phyloP scores from a whole-genome alignment of 2,329 filamentous ascomycete genomes.

The Colletotrichum tanaceti region DNA sequence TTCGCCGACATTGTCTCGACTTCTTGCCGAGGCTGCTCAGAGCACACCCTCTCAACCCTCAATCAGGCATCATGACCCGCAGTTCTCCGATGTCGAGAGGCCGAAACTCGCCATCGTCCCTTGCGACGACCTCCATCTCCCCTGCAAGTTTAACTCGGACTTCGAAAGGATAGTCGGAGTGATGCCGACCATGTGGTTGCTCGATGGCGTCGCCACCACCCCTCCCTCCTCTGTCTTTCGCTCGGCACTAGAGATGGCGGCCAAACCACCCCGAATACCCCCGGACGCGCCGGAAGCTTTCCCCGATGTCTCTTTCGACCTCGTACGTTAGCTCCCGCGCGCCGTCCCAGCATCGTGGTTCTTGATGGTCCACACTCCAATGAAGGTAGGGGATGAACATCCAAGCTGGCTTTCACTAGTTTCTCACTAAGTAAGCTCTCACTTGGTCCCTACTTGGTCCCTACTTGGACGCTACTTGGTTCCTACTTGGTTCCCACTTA shows the following conservation, averaged over 20 bases:
- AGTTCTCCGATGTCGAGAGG: no score
- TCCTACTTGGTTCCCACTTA: not conserved
- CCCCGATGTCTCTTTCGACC: conserved; percentile 22
- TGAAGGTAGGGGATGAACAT: conserved; percentile 1
- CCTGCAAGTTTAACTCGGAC: no score
- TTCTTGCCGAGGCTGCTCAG: no score
- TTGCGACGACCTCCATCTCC: no score
- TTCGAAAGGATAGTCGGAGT: no score
- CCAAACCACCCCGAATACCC: not conserved
- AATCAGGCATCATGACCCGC: no score
- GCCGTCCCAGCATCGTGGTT: conserved; percentile 31
- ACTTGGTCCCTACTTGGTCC: not conserved
- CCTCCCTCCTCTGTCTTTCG: not conserved
- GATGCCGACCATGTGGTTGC: no score
- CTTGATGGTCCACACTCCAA: not conserved
- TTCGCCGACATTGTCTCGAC: no score
- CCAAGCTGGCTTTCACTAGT: not conserved
- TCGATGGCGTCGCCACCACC: not conserved
- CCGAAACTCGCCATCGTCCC: no score
- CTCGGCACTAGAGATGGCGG: conserved; percentile 5
- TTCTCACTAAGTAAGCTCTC: not conserved
- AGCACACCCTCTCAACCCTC: no score
- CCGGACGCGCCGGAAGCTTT: conserved; percentile 1
- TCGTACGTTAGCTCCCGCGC: conserved; percentile 37
- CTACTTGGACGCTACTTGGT: not conserved